phyloP scores from a whole-genome alignment of 495 filamentous ascomycete species.

The Xylaria sp. region DNA sequence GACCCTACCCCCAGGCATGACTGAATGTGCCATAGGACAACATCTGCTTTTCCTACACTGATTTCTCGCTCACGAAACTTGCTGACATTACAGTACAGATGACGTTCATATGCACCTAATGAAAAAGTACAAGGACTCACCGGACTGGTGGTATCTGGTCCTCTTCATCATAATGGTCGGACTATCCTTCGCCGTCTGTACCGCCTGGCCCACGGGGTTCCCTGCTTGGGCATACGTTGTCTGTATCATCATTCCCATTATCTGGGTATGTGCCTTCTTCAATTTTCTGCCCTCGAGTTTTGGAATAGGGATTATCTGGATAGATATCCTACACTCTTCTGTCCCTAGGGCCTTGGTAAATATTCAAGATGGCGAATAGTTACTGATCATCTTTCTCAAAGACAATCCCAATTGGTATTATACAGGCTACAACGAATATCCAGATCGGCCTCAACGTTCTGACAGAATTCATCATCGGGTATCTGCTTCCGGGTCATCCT shows the following conservation, averaged over 20 bases:
- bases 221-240: conserved; percentile 71
- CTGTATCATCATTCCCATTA: conserved; percentile 61
- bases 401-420: conserved; percentile 61
- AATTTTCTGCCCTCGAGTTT: background rate
- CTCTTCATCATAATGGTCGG: conserved; percentile 53
- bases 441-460: conserved; percentile 71
- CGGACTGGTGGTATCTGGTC: conserved; percentile 62
- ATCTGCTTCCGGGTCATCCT: conserved; percentile 66
- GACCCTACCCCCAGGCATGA: too few species aligned
- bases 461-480: conserved; percentile 74
- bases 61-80: background rate
- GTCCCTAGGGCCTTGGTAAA: background rate
- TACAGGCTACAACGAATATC: conserved; percentile 72
- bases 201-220: conserved; percentile 68
- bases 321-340: background rate
- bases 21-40: background rate
- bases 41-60: background rate
- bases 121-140: conserved; percentile 63
- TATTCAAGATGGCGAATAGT: background rate
- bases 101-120: conserved; percentile 72
- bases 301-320: background rate
- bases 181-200: conserved; percentile 58
- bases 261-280: conserved; percentile 43
- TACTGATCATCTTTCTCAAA: background rate
- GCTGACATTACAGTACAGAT: conserved; percentile 32